Evolutionary conservation across 257 asterid genomes (phyloP), one percentile per base, ranked within the genome.

Genomic region (Ehretia macrophylla): DNA sequence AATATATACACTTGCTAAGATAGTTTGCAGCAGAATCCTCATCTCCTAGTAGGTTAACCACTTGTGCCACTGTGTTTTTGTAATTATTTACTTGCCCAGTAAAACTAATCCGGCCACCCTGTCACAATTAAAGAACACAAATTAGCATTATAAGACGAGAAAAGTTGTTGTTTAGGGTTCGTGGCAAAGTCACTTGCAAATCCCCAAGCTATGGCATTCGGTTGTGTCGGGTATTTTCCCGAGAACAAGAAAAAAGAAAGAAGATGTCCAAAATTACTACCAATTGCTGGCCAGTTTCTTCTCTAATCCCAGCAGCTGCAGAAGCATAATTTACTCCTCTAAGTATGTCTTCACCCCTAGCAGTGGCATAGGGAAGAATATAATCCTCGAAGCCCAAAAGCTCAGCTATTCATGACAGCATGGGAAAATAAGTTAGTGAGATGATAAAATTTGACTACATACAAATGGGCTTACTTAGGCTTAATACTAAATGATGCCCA

Each of bases 231-330:
- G n/a, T n/a, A n/a, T n/a, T n/a, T n/a, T n/a, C n/a, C n/a, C n/a
- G n/a, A n/a, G n/a, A n/a, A n/a, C n/a, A n/a, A n/a, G n/a, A n/a
- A n/a, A n/a, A n/a, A n/a, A n/a, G n/a, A n/a, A n/a, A n/a, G n/a
- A n/a, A n/a, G n/a, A n/a, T n/a, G n/a, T n/a, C n/a, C n/a, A n/a
- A n/a, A n/a, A n/a, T 56, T 50, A 62, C 11, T 75, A 88, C 95
- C 81, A 88, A 65, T 59, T 88, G 96, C 55, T 59, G 87, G 45
- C 96, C 96, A 0, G 96, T 88, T 83, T 88, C 96, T 17, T 63
- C 65, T 65, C 96, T 67, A 32, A 88, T 85, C 58, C 96, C 96
- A 3, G 96, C 96, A 3, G 96, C 96, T 5, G 96, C 95, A 4
- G 96, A 88, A 1, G 96, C 96, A 39, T 81, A 88, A 66, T 88